phyloP scores from a whole-genome alignment of 2,329 filamentous ascomycete genomes.

The Fusarium fujikuroi region DNA sequence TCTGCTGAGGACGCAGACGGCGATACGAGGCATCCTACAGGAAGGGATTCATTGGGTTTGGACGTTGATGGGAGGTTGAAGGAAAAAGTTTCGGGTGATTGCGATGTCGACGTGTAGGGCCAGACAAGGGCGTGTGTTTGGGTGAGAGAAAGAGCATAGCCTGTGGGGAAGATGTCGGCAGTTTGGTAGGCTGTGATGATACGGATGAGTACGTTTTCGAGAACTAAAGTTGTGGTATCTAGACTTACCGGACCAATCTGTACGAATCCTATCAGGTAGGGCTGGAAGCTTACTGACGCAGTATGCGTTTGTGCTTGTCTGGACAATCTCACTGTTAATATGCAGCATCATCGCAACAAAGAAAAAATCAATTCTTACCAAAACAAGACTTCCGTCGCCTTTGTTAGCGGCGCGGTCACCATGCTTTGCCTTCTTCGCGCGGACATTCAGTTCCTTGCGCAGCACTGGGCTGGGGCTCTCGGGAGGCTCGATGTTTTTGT shows the following conservation, averaged over 20 bases:
- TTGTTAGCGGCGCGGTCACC: slow-evolving; percentile 70
- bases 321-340: slow-evolving; percentile 22
- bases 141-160: slow-evolving; percentile 83
- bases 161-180: slow-evolving; percentile 73
- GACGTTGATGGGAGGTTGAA: slow-evolving; percentile 82
- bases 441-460: slow-evolving; percentile 66
- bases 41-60: slow-evolving; percentile 76
- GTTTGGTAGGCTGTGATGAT: slow-evolving; percentile 66
- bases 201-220: slow-evolving; percentile 25
- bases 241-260: slow-evolving; percentile 71
- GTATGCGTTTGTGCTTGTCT: slow-evolving; percentile 89
- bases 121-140: slow-evolving; percentile 87
- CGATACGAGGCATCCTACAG: slow-evolving; percentile 84
- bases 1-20: slow-evolving; percentile 81
- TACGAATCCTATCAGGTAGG: slow-evolving; percentile 79
- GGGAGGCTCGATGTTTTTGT: slow-evolving; percentile 59
- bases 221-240: not conserved
- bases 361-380: slow-evolving; percentile 60
- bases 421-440: slow-evolving; percentile 71
- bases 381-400: slow-evolving; percentile 72
- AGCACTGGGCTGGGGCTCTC: slow-evolving; percentile 54
- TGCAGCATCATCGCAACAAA: slow-evolving; percentile 22
- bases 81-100: slow-evolving; percentile 79
- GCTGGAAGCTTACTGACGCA: slow-evolving; percentile 85
- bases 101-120: slow-evolving; percentile 79